Base-by-base conservation (phyloP, 352 stramenopile genomes). In the Phytopythium boreale region DNA sequence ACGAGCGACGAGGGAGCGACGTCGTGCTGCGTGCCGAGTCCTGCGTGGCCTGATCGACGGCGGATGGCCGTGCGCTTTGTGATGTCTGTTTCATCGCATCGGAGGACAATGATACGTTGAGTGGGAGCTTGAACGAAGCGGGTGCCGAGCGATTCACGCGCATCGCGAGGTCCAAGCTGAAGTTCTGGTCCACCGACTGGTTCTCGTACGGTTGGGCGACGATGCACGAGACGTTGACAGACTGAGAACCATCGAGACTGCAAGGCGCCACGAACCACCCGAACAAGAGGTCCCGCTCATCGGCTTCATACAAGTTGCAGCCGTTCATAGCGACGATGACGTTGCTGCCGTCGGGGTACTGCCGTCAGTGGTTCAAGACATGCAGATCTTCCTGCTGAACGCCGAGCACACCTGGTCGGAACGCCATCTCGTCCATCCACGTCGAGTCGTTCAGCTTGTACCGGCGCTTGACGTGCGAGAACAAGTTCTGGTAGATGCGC, bases 181-280 rank as follows among this genome's bases (percentile, higher is more conserved):
- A 47, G 60, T 87, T 83, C 52, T 64, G 31, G 1, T 70, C 63
- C 12, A 57, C 58, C 24, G 55, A 55, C 37, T 82, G 67, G 57
- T 71, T 80, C 20, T 71, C 59, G n/a, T 62, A 58, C 12, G 62
- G 63, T 58, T 87, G 73, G 17, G 74, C 50, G 11, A 79, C 66
- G 59, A 88, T 83, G 47, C 79, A 87, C n/a, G 81, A 87, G 19
- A 86, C 77, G 44, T 77, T 88, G 26, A 88, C 69, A 0, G 69
- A 64, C 4, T 60, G 70, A 14, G 69, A 44, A 0, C 72, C 70
- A 20, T 76, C 69, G 44, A 71, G 61, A 26, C 55, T 66, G 49
- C 76, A 77, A 5, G 79, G 78, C 6, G 75, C 72, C 17, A 90
- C 56, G 41, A 88, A 80, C 79, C 79, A 90, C 20, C 77, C 79